Evolutionary conservation across 1,284 basidiomycete species (phyloP), one percentile per base, ranked within the genome.

Genomic region (Inonotus obliquus): DNA sequence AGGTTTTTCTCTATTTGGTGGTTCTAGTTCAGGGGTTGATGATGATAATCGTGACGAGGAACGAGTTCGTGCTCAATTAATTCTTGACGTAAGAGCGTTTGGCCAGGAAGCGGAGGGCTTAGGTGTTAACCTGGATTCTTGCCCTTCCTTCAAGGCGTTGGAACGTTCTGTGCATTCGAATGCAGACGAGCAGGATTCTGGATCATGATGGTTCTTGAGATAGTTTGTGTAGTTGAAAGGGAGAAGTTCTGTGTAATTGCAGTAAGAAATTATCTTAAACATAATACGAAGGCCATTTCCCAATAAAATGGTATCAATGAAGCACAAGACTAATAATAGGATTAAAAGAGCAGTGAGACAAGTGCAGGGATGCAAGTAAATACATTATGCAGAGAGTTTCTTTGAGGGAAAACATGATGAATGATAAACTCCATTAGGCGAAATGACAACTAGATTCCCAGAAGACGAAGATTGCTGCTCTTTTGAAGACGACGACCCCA

Each of bases 41-140:
- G 86, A 87, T 37, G 89, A 91, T 59, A 82, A 80, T 1, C 80
- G 80, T 44, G 92, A 92, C 64, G 90, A 93, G 69, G 91, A 87
- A 68, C 83, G 88, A 44, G 93, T 97, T 63, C 83, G 87, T 48
- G 75, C 76, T 49, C 95, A 98, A 75, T 94, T 97, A 87, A 81
- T 88, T 56, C 75, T 92, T 17, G 96, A 98, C 69, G 88, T 95
- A 0, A 83, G 89, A 56, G 87, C 88, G 14, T 87, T 97, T 65
- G 89, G 86, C 4, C 80, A 81, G 66, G 94, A 96, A 65, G 93
- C 87, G 1, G 74, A 80, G 61, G 75, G 78, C 10, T 72, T 97
- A 27, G 90, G 87, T 0, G 83, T 96, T 1, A 76, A 83, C n/a
- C 72, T 89, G 0, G 75, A 78, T 3, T 75, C 71, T 0, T 81